Percentiles rank a stretch among this genome's conserved stretches.
Conservation (phyloP, 2,329 filamentous ascomycete genomes). For the Rhynchosporium agropyri region DNA sequence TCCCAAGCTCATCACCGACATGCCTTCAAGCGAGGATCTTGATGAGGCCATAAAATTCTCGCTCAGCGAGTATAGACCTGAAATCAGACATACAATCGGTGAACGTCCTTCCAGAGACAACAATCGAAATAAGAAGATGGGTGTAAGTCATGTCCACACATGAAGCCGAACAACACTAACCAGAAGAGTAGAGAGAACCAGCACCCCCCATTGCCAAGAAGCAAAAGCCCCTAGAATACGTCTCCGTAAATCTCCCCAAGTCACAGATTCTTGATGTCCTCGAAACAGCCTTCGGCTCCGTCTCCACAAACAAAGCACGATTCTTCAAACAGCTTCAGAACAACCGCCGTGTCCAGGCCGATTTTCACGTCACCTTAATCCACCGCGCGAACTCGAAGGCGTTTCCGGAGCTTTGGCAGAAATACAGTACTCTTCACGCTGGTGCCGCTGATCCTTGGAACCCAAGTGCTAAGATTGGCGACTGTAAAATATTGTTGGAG, state of each 20-base stretch:
- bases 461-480: slow-evolving; percentile 59
- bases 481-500: slow-evolving; percentile 66
- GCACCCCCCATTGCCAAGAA: slow-evolving; percentile 46
- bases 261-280: slow-evolving; percentile 60
- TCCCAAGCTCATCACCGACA: slow-evolving; percentile 70
- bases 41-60: slow-evolving; percentile 78
- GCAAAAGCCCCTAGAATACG: slow-evolving; percentile 64
- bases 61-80: slow-evolving; percentile 74
- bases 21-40: slow-evolving; percentile 74
- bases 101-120: slow-evolving; percentile 51
- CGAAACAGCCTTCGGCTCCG: slow-evolving; percentile 67
- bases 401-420: slow-evolving; percentile 73
- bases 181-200: slow-evolving; percentile 34
- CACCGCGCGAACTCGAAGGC: slow-evolving; percentile 69
- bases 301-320: slow-evolving; percentile 54
- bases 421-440: slow-evolving; percentile 64
- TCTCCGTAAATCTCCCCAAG: slow-evolving; percentile 58
- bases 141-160: slow-evolving; percentile 39
- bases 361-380: slow-evolving; percentile 93
- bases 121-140: slow-evolving; percentile 44
- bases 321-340: slow-evolving; percentile 79
- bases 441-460: slow-evolving; percentile 41
- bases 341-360: slow-evolving; percentile 73
- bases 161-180: slow-evolving; percentile 13
- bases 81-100: slow-evolving; percentile 74